Evolutionary conservation across 208 protist genomes (phyloP), one percentile per base, ranked within the genome.

Genomic region (Blechomonas ayalai): DNA sequence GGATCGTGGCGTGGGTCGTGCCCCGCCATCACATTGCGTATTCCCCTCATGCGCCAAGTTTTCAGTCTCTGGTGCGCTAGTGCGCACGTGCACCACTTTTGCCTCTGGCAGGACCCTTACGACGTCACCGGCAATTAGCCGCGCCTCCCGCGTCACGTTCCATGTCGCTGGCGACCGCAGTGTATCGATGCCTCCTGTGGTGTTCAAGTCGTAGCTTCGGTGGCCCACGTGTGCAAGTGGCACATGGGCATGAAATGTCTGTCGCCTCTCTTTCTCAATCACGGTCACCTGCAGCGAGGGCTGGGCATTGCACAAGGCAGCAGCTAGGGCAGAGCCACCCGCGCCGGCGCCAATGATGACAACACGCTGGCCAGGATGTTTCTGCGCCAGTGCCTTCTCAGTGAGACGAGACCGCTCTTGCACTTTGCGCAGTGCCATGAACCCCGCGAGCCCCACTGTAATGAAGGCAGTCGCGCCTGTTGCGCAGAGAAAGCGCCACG

Each of bases 121-220:
- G 16, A 82, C 85, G 33, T 84, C 60, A 16, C 78, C 72, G 15
- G 50, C 54, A 1, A 93, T 72, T 4, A 93, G 66, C 12, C 66
- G 38, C 13, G 85, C 81, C 19, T 86, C 75, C 3, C 78, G 67
- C 16, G 80, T 83, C 6, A 93, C 64, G 58, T 88, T 90, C 75
- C 81, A 90, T 34, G 78, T 61, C 12, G 67, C 67, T 1, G 81
- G 73, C 0, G 85, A 85, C 35, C 70, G 73, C 31, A 89, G 40
- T 4, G 72, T 58, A 48, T 93, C 79, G 1, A 82, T 32, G 32
- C 66, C 78, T 20, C 81, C 73, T 1, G 76, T 76, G 10, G 75
- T 86, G 50, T 76, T 80, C 3, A 90, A 37, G 54, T 93, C 85
- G 60, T 93, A 93, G 67, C 85, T 93, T 25, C 85, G 73, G 61